phyloP scores from a whole-genome alignment of 495 filamentous ascomycete genomes.

The Bathelium albidoporum region DNA sequence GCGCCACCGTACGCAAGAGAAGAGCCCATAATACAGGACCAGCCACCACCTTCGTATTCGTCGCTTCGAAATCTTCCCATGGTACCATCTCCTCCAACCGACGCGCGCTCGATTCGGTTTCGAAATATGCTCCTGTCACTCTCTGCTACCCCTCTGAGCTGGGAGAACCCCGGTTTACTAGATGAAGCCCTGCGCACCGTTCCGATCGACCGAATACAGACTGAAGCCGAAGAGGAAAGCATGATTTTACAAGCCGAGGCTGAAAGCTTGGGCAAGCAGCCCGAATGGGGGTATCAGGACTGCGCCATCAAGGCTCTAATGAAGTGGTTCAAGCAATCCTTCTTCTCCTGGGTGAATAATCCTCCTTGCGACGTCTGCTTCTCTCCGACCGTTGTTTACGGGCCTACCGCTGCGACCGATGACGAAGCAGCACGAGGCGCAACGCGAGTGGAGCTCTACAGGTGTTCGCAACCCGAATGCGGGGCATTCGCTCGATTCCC shows the following conservation, averaged over 20 bases:
- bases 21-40: slow-evolving; percentile 30
- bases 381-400: slow-evolving; percentile 71
- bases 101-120: slow-evolving; percentile 72
- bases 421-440: slow-evolving; percentile 86
- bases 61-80: slow-evolving; percentile 66
- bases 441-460: slow-evolving; percentile 77
- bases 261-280: slow-evolving; percentile 67
- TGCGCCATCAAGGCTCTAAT: slow-evolving; percentile 86
- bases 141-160: slow-evolving; percentile 76
- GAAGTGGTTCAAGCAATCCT: slow-evolving; percentile 91
- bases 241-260: slow-evolving; percentile 80
- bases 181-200: slow-evolving; percentile 84
- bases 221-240: slow-evolving; percentile 85
- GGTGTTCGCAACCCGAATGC: slow-evolving; percentile 63
- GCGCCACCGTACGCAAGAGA: slow-evolving; percentile 28
- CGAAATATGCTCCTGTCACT: slow-evolving; percentile 70
- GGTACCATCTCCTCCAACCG: slow-evolving; percentile 63
- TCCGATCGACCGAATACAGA: slow-evolving; percentile 84
- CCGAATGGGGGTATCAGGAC: slow-evolving; percentile 98
- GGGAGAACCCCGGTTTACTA: slow-evolving; percentile 91
- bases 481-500: slow-evolving; percentile 78
- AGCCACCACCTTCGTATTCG: slow-evolving; percentile 51
- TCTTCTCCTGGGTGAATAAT: slow-evolving; percentile 96
- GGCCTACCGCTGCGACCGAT: slow-evolving; percentile 70
- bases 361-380: slow-evolving; percentile 71